Base-by-base conservation (phyloP, 2,329 filamentous ascomycete species). In the Colletotrichum sp. region DNA sequence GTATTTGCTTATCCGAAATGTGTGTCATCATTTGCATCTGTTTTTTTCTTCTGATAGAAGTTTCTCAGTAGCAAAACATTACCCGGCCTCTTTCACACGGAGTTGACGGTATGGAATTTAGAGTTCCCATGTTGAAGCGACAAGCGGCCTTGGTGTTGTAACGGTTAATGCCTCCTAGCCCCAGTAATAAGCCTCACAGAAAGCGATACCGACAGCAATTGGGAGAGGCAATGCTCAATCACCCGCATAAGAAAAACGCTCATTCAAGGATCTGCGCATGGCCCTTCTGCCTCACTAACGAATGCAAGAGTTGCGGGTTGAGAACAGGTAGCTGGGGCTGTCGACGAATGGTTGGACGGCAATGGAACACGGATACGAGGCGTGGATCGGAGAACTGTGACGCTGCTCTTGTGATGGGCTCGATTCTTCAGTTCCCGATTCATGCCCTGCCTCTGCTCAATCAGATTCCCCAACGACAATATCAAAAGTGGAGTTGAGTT, bases 401-500 rank as follows among this genome's bases (percentile, higher is more conserved):
- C 57, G 19, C 64, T 68, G 28, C 25, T 69, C 55, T 34, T 55
- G 22, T 59, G 44, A 68, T 25, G 44, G 39, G 44, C 34, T 44
- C 67, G 52, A 60, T 72, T 48, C 36, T 64, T 69, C 68, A 34
- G 12, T 67, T 27, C 60, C 69, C 63, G 57, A 68, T 67, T 68
- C 69, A 30, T 34, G 61, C 55, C 68, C 63, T 75, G 52, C 32
- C 63, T 64, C 19, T 64, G 39, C 34, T 73, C 70, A 76, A 76
- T 76, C 71, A 76, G 48, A 65, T 34, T 16, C 22, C 74, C 36
- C 70, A 74, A 74, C 64, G 66, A 74, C 71, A 65, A 52, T 27
- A 22, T 30, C 70, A 76, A 76, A 76, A 76, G 74, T 73, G 74
- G 74, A 73, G 74, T 65, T 34, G 32, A 52, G 34, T 34, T 64